Evolutionary conservation across 495 filamentous ascomycete species (phyloP).

Genomic region (Stereocaulon alpinum): DNA sequence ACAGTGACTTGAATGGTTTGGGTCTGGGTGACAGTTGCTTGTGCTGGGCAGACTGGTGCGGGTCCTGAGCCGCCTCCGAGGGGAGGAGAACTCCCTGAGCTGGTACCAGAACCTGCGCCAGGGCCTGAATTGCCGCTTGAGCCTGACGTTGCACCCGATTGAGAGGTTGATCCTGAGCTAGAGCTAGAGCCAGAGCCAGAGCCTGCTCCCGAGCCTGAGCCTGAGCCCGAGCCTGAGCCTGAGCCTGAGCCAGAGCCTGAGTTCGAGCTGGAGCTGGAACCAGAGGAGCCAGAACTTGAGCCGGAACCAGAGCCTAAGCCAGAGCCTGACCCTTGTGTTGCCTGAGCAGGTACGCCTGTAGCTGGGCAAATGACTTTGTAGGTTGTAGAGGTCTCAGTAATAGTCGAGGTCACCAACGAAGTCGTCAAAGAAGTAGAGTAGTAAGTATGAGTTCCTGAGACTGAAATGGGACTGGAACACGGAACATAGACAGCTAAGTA

Average conservation of each 20-base stretch:
- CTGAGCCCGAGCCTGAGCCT: conserved; percentile 31
- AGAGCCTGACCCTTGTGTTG: background rate
- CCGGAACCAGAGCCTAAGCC: conserved; percentile 28
- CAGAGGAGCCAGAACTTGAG: conserved; percentile 32
- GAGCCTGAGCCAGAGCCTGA: conserved; percentile 21
- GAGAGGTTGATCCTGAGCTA: background rate
- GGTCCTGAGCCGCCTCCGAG: background rate
- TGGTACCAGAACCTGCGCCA: background rate
- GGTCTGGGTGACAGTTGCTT: conserved; percentile 9
- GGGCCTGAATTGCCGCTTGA: background rate
- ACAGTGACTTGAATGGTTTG: conserved; percentile 36
- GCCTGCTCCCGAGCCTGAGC: conserved; percentile 25
- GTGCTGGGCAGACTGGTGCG: conserved; percentile 6
- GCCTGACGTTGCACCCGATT: background rate
- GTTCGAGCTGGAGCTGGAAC: conserved; percentile 18
- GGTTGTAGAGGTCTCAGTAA: conserved; percentile 17
- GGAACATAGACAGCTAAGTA: conserved; percentile 26
- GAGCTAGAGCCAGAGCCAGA: conserved; percentile 28
- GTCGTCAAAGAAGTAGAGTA: conserved; percentile 29
- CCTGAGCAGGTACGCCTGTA: conserved; percentile 9
- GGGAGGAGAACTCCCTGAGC: background rate
- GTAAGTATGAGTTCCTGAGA: conserved; percentile 20
- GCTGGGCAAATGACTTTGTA: conserved; percentile 20
- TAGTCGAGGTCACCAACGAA: conserved; percentile 21
- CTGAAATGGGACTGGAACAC: conserved; percentile 27